Percentiles rank a stretch among this genome's conserved stretches.
These are phyloP conservation scores for Ustulina deusta DNA, from an alignment of 2,329 filamentous ascomycete genomes.

Conservation along the genomic window DNA sequence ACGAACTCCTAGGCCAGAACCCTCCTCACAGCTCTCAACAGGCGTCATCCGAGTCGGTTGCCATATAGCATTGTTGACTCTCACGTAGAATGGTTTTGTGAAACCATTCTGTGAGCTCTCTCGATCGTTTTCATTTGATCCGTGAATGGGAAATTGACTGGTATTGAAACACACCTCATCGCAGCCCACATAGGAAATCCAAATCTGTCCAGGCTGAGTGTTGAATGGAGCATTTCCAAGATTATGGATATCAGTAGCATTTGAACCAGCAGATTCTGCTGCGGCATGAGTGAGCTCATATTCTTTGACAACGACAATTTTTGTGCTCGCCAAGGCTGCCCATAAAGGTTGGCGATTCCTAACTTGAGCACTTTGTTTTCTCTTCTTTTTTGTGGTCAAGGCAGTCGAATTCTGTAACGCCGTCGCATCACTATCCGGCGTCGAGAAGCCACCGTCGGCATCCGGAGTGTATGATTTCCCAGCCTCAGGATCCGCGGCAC, in stretches of 20 bases:
- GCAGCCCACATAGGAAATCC: constrained; percentile 83
- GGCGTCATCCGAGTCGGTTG: constrained; percentile 78
- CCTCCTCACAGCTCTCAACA: constrained; percentile 54
- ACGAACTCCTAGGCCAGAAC: constrained; percentile 59
- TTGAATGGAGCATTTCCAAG: constrained; percentile 81
- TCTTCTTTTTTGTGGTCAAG: constrained; percentile 81
- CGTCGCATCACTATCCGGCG: constrained; percentile 65
- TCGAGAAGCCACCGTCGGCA: constrained; percentile 62
- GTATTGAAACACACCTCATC: constrained; percentile 83
- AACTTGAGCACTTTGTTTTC: constrained; percentile 91
- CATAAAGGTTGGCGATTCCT: constrained; percentile 91
- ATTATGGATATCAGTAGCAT: constrained; percentile 81
- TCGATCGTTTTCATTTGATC: constrained; percentile 53
- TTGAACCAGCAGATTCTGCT: constrained; percentile 78
- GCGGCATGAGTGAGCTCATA: constrained; percentile 84
- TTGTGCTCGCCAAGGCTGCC: constrained; percentile 94
- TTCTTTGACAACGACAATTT: constrained; percentile 95
- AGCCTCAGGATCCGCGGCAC: constrained; percentile 71
- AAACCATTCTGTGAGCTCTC: constrained; percentile 68
- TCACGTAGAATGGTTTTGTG: constrained; percentile 81
- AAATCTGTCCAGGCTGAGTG: constrained; percentile 77
- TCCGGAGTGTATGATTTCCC: constrained; percentile 61
- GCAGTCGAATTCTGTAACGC: constrained; percentile 66
- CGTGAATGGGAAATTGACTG: constrained; percentile 69
- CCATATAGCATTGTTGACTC: constrained; percentile 83